Percentiles rank a stretch among this genome's conserved stretches.
Conservation (phyloP, 129 eudicot species). For the Helichrysum umbraculigerum region DNA sequence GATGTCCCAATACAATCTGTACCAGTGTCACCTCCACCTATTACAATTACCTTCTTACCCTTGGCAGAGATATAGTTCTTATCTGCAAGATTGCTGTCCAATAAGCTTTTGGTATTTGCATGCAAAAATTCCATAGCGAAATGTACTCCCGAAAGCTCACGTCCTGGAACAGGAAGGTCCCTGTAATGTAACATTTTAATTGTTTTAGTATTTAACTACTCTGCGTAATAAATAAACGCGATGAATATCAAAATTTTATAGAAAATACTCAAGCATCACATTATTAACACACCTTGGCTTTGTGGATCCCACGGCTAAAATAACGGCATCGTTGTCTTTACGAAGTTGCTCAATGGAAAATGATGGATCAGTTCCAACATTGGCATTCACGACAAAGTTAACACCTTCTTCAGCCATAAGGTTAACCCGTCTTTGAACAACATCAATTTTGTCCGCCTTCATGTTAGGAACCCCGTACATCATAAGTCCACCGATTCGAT, state of each 20-base stretch:
- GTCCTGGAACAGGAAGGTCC: constrained; percentile 99
- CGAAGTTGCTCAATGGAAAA: constrained; percentile 73
- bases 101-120: constrained; percentile 93
- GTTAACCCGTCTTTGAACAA: constrained; percentile 90
- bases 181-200: constrained; percentile 38
- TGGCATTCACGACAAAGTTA: constrained; percentile 79
- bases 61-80: constrained; percentile 88
- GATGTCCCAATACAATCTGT: constrained; percentile 98
- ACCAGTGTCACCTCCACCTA: constrained; percentile 99
- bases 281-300: constrained; percentile 63
- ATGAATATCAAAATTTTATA: neutral
- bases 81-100: constrained; percentile 91
- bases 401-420: constrained; percentile 92
- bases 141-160: constrained; percentile 91
- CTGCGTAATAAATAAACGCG: neutral
- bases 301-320: constrained; percentile 91
- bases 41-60: constrained; percentile 94
- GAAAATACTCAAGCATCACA: neutral
- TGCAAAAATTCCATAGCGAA: constrained; percentile 99
- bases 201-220: neutral
- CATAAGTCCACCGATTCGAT: constrained; percentile 98
- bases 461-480: constrained; percentile 99
- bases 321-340: constrained; percentile 73
- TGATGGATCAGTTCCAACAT: constrained; percentile 74
- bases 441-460: constrained; percentile 86